Evolutionary conservation across 306 rosid genomes (phyloP).

Genomic region (Senna tora): DNA sequence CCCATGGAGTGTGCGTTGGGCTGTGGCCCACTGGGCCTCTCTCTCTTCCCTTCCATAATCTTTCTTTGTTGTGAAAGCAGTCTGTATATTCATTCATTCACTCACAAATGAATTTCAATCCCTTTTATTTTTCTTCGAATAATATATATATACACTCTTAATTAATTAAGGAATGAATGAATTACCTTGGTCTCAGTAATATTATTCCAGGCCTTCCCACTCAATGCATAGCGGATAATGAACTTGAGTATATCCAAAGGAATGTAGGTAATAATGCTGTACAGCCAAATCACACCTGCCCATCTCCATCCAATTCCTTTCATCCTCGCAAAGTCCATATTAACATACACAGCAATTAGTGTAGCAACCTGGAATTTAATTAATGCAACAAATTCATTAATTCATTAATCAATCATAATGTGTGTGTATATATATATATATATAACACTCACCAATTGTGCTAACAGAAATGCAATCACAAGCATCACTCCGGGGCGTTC

Average conservation of each 20-base stretch:
- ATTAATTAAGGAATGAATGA: too few relatives aligned
- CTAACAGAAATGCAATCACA: slow-evolving; percentile 54
- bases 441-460: slow-evolving; percentile 81
- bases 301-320: slow-evolving; percentile 81
- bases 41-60: slow-evolving; percentile 74
- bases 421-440: too few relatives aligned
- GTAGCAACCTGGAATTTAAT: slow-evolving; percentile 75
- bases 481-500: slow-evolving; percentile 79
- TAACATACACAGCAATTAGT: slow-evolving; percentile 67
- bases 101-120: too few relatives aligned
- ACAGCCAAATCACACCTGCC: slow-evolving; percentile 81
- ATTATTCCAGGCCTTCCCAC: slow-evolving; percentile 76
- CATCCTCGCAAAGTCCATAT: slow-evolving; percentile 67
- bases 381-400: too few relatives aligned
- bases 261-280: slow-evolving; percentile 62
- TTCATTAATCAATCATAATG: too few relatives aligned
- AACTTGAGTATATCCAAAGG: slow-evolving; percentile 70
- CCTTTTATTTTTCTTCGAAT: too few relatives aligned
- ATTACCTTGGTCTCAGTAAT: slow-evolving; percentile 63
- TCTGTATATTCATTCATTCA: slow-evolving; percentile 49
- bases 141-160: too few relatives aligned
- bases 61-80: slow-evolving; percentile 75
- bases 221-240: slow-evolving; percentile 57
- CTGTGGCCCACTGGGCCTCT: slow-evolving; percentile 82
- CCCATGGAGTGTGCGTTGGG: slow-evolving; percentile 68